A percentile compares a stretch with the other conserved stretches of the same genome.
Evolutionary conservation across 331 rosid genomes (phyloP).

Genomic region (Malus hybrid): DNA sequence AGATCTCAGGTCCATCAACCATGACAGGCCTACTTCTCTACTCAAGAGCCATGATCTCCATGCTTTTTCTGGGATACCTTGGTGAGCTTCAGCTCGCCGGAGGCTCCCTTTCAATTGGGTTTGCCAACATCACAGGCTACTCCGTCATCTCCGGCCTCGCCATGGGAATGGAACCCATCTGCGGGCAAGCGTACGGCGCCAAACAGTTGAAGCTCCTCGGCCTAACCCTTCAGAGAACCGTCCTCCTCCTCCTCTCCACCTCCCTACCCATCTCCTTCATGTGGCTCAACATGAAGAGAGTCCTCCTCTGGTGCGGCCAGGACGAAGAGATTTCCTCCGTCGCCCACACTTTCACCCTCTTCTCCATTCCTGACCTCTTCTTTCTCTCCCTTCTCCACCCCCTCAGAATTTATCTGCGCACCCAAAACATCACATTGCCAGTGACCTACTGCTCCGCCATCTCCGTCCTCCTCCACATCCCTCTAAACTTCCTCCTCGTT

Average conservation of each 20-base stretch:
- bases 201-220: conserved; percentile 73
- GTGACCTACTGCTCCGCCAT: conserved; percentile 70
- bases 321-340: conserved; percentile 59
- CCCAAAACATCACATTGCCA: conserved; percentile 75
- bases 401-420: conserved; percentile 65
- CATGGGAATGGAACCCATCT: conserved; percentile 39
- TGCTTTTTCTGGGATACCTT: conserved; percentile 87
- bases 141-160: conserved; percentile 72
- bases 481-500: conserved; percentile 64
- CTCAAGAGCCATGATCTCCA: conserved; percentile 92
- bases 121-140: conserved; percentile 97
- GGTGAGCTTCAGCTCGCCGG: conserved; percentile 91
- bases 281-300: conserved; percentile 73
- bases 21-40: conserved; percentile 66
- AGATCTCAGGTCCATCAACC: conserved; percentile 79
- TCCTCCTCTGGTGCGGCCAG: conserved; percentile 82
- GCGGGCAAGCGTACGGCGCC: conserved; percentile 94
- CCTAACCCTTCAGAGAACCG: conserved; percentile 71
- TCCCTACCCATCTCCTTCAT: conserved; percentile 70
- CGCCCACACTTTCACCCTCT: conserved; percentile 72
- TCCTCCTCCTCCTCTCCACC: conserved; percentile 61
- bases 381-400: conserved; percentile 92
- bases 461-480: conserved; percentile 76
- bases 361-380: conserved; percentile 80
- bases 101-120: conserved; percentile 88